Percentiles rank a stretch among this genome's conserved stretches.
Conservation (phyloP, 306 rosid species). For the Datisca glomerata region DNA sequence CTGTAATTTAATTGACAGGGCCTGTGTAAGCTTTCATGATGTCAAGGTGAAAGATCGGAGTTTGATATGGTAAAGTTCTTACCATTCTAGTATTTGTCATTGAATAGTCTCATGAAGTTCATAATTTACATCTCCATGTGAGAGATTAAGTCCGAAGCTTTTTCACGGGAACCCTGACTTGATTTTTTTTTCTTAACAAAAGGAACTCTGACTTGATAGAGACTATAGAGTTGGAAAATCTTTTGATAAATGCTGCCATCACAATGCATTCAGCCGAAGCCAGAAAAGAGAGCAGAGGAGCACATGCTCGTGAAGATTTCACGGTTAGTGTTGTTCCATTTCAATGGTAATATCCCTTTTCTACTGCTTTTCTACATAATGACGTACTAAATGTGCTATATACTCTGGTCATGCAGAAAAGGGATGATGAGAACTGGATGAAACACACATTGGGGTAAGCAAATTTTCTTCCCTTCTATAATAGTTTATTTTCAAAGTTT, state of each 20-base stretch:
- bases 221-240: slow-evolving; percentile 83
- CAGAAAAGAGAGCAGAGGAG: slow-evolving; percentile 93
- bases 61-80: slow-evolving; percentile 79
- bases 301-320: slow-evolving; percentile 95
- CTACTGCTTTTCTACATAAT: no score
- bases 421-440: slow-evolving; percentile 94
- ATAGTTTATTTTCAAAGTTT: no score
- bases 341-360: slow-evolving; percentile 1
- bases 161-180: no score
- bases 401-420: slow-evolving; percentile 50
- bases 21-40: slow-evolving; percentile 66
- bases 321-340: slow-evolving; percentile 27
- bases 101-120: no score
- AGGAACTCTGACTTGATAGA: slow-evolving; percentile 88
- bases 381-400: no score
- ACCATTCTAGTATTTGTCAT: no score
- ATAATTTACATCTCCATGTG: no score
- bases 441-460: slow-evolving; percentile 89
- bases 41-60: slow-evolving; percentile 58
- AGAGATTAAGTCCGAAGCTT: no score
- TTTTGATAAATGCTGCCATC: slow-evolving; percentile 74
- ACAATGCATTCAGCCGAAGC: slow-evolving; percentile 97
- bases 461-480: slow-evolving; percentile 7
- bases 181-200: no score
- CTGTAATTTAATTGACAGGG: slow-evolving; percentile 54